phyloP scores from a whole-genome alignment of 2,329 filamentous ascomycete species.

The Paecilomyces dactylethromorphus region DNA sequence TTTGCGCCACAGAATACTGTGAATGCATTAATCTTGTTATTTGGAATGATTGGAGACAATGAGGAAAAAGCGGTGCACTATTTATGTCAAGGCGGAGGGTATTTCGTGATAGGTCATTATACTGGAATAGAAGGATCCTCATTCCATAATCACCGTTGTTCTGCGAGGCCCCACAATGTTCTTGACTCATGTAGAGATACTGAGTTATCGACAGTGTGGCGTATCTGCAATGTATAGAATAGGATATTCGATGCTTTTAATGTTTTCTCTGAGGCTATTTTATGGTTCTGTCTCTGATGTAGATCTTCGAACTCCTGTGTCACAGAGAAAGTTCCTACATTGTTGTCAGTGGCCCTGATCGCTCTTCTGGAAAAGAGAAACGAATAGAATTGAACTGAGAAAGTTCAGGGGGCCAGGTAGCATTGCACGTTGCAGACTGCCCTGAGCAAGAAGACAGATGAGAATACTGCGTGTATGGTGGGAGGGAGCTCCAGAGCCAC shows the following conservation, averaged over 20 bases:
- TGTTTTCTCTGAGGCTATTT: background rate
- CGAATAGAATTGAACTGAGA: background rate
- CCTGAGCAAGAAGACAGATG: slow-evolving; percentile 4
- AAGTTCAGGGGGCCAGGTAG: background rate
- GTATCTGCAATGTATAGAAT: background rate
- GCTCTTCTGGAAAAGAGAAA: background rate
- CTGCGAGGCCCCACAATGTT: background rate
- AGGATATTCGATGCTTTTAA: background rate
- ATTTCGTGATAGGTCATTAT: background rate
- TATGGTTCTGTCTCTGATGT: background rate
- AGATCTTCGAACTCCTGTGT: background rate
- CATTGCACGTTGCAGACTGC: background rate
- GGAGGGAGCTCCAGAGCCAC: background rate
- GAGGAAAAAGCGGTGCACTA: slow-evolving; percentile 1
- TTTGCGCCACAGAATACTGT: slow-evolving; percentile 3
- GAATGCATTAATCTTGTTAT: slow-evolving; percentile 9
- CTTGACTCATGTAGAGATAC: background rate
- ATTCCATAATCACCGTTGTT: background rate
- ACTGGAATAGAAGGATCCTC: background rate
- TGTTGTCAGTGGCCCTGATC: background rate
- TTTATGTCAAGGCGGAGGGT: background rate
- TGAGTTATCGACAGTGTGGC: background rate
- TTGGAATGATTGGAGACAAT: slow-evolving; percentile 6
- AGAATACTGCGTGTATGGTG: background rate
- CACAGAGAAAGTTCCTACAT: background rate